Evolutionary conservation across 2,329 filamentous ascomycete species (phyloP).

Genomic region (Phaeosphaeria sp.): DNA sequence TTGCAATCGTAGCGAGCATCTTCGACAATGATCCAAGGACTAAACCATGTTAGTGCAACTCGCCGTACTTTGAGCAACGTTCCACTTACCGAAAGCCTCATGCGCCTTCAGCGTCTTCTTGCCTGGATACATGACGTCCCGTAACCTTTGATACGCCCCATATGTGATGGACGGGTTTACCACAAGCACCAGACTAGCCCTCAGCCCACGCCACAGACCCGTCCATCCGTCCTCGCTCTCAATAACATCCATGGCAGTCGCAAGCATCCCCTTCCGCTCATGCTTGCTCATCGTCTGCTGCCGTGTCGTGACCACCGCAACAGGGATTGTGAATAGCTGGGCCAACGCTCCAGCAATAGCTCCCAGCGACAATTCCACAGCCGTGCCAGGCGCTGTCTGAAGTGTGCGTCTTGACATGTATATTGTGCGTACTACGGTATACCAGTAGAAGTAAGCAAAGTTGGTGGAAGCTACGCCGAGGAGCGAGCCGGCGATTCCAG

Average conservation of each 20-base stretch:
- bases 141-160: slow-evolving; percentile 90
- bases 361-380: slow-evolving; percentile 82
- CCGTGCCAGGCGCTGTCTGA: slow-evolving; percentile 73
- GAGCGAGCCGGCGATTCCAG: slow-evolving; percentile 84
- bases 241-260: slow-evolving; percentile 87
- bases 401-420: slow-evolving; percentile 70
- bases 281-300: slow-evolving; percentile 90
- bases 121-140: slow-evolving; percentile 77
- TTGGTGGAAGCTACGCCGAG: slow-evolving; percentile 96
- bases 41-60: slow-evolving; percentile 47
- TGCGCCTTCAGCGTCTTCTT: slow-evolving; percentile 77
- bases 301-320: slow-evolving; percentile 92
- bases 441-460: slow-evolving; percentile 99
- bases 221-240: slow-evolving; percentile 87
- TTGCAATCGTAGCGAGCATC: slow-evolving; percentile 85
- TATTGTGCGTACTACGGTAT: slow-evolving; percentile 82
- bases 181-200: slow-evolving; percentile 93
- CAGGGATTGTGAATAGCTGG: slow-evolving; percentile 94
- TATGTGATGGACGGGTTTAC: slow-evolving; percentile 98
- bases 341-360: slow-evolving; percentile 89
- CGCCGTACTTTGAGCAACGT: background rate
- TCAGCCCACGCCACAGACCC: slow-evolving; percentile 93
- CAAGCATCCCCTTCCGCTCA: slow-evolving; percentile 85
- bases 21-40: slow-evolving; percentile 94
- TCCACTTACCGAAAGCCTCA: slow-evolving; percentile 86